A percentile compares a stretch with the other conserved stretches of the same genome.
Conservation (phyloP, 306 rosid species). For the Potentilla sterilis region DNA sequence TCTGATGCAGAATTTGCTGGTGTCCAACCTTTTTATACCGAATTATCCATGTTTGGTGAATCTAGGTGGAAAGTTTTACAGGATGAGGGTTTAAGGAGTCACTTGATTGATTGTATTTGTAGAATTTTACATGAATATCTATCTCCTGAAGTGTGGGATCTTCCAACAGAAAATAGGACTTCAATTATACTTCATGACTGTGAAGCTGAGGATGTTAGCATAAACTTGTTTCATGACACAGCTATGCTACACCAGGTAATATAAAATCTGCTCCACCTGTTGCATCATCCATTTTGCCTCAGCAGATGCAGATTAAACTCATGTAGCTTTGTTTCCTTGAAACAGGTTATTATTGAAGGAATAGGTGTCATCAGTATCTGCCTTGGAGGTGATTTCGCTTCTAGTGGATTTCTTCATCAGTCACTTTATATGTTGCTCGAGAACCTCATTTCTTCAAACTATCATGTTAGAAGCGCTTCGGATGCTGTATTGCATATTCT, state of each 20-base stretch:
- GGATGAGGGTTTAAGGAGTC: slow-evolving; percentile 52
- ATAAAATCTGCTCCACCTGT: slow-evolving; percentile 26
- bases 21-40: slow-evolving; percentile 33
- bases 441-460: slow-evolving; percentile 72
- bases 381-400: slow-evolving; percentile 71
- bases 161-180: slow-evolving; percentile 50
- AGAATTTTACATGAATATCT: slow-evolving; percentile 81
- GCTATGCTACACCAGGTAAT: slow-evolving; percentile 85
- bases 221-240: slow-evolving; percentile 65
- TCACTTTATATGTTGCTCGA: slow-evolving; percentile 89
- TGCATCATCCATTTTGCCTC: background rate
- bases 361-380: slow-evolving; percentile 74
- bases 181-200: slow-evolving; percentile 37
- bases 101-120: slow-evolving; percentile 72
- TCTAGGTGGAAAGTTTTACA: slow-evolving; percentile 58
- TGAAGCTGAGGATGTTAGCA: slow-evolving; percentile 55
- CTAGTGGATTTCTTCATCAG: slow-evolving; percentile 87
- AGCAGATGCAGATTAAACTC: slow-evolving; percentile 5
- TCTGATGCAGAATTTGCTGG: slow-evolving; percentile 11
- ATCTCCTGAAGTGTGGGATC: slow-evolving; percentile 82
- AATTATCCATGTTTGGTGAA: slow-evolving; percentile 25
- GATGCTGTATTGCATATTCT: slow-evolving; percentile 69
- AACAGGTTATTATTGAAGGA: slow-evolving; percentile 93
- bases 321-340: slow-evolving; percentile 34
- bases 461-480: slow-evolving; percentile 67